Evolutionary conservation across 73 alveolate genomes (phyloP).

Genomic region (Halteria grandinella): DNA sequence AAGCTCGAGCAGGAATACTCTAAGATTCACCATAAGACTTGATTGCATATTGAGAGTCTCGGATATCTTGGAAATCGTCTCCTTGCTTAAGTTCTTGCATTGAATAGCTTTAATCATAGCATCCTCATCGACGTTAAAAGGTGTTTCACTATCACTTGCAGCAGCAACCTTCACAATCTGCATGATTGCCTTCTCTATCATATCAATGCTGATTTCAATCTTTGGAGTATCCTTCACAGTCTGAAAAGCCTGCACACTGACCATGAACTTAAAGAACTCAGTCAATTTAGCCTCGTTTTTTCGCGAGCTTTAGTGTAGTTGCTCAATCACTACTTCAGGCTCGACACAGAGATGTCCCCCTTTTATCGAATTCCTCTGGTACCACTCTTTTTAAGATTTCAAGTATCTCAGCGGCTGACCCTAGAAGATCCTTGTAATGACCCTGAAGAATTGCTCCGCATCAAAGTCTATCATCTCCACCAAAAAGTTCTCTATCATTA

Average conservation of each 20-base stretch:
- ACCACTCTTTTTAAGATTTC: constrained; percentile 8
- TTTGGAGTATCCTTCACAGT: not conserved
- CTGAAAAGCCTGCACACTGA: constrained; percentile 13
- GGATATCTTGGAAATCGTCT: not conserved
- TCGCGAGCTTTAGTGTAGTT: no score
- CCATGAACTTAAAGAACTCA: constrained; percentile 29
- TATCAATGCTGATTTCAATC: not conserved
- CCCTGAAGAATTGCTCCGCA: constrained; percentile 47
- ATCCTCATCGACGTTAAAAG: not conserved
- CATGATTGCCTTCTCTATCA: not conserved
- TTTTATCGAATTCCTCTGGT: constrained; percentile 9
- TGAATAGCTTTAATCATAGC: constrained; percentile 22
- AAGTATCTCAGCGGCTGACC: constrained; percentile 23
- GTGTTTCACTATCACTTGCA: not conserved
- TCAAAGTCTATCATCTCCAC: constrained; percentile 41
- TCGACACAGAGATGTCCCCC: not conserved
- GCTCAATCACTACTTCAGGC: constrained; percentile 11
- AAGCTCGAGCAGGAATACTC: constrained; percentile 41
- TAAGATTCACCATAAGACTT: not conserved
- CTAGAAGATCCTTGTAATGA: constrained; percentile 18
- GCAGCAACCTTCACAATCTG: not conserved
- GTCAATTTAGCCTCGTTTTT: no score
- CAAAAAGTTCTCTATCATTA: constrained; percentile 14
- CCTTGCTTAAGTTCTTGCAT: constrained; percentile 12
- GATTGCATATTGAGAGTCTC: constrained; percentile 4